phyloP scores from a whole-genome alignment of 2,329 filamentous ascomycete genomes.

The Penicillium frequentans region DNA sequence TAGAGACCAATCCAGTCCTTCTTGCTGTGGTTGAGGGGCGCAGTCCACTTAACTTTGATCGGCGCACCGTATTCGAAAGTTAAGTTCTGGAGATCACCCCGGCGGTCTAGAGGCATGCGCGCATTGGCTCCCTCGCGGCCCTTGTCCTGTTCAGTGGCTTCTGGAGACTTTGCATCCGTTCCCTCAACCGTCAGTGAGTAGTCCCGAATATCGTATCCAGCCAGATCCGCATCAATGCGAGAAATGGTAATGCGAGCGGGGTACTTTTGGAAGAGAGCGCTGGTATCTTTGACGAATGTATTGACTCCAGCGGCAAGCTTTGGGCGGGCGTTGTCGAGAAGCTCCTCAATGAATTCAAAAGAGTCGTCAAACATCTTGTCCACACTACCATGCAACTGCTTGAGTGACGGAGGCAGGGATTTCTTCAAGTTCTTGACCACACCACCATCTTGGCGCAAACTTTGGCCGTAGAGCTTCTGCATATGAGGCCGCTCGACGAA shows the following conservation, averaged over 20 bases:
- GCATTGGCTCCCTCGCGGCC: conserved; percentile 73
- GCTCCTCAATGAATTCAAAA: conserved; percentile 84
- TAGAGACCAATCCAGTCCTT: conserved; percentile 96
- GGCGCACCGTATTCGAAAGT: conserved; percentile 87
- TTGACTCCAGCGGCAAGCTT: conserved; percentile 84
- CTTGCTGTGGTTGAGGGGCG: conserved; percentile 81
- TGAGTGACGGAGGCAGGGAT: conserved; percentile 78
- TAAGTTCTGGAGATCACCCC: conserved; percentile 67
- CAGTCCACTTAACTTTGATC: conserved; percentile 86
- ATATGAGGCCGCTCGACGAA: conserved; percentile 96
- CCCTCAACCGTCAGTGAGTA: conserved; percentile 78
- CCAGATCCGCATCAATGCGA: conserved; percentile 73
- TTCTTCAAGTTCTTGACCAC: conserved; percentile 88
- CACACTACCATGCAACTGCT: conserved; percentile 80
- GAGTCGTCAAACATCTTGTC: conserved; percentile 85
- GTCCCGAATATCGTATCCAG: conserved; percentile 73
- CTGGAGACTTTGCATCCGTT: conserved; percentile 54
- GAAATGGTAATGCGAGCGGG: conserved; percentile 83
- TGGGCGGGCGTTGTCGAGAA: conserved; percentile 80
- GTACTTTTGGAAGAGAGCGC: conserved; percentile 83
- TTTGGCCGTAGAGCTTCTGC: conserved; percentile 92
- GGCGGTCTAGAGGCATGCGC: conserved; percentile 63
- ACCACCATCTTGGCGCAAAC: conserved; percentile 81
- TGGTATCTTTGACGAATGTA: conserved; percentile 84
- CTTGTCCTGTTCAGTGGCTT: conserved; percentile 61